These are phyloP conservation scores for Dothiorella sarmentorum DNA, from an alignment of 2,329 filamentous ascomycete genomes.

Conservation along the genomic window DNA sequence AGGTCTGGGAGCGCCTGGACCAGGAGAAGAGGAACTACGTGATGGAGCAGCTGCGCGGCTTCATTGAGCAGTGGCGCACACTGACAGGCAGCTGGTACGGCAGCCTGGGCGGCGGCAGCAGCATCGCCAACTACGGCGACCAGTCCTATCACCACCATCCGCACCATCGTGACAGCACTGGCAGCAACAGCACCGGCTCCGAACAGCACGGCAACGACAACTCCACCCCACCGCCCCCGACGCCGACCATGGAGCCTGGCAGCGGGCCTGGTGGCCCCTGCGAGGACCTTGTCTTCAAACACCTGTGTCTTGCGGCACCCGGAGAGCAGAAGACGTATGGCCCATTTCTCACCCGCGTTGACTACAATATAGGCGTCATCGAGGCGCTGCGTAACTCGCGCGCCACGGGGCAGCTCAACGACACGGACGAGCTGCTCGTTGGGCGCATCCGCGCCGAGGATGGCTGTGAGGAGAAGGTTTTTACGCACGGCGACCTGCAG, in stretches of 20 bases:
- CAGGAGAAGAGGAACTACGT: conserved; percentile 12
- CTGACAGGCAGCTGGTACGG: conserved; percentile 21
- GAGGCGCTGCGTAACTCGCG: conserved; percentile 18
- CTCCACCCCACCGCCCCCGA: not conserved
- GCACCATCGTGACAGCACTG: not conserved
- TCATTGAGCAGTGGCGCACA: conserved; percentile 19
- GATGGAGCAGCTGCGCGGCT: conserved; percentile 20
- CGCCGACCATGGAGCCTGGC: conserved; percentile 3
- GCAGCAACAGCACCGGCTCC: not conserved
- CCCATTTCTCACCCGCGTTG: conserved; percentile 19
- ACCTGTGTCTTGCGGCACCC: not conserved
- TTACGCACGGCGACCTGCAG: conserved; percentile 22
- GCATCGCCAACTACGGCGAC: conserved; percentile 19
- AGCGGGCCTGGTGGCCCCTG: conserved; percentile 9
- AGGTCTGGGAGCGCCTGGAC: conserved; percentile 19
- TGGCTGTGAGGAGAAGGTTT: conserved; percentile 17
- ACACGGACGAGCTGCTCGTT: conserved; percentile 16
- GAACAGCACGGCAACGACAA: conserved; percentile 1
- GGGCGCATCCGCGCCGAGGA: conserved; percentile 12
- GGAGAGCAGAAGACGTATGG: conserved; percentile 21
- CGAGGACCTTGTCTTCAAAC: conserved; percentile 16
- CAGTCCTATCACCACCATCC: not conserved
- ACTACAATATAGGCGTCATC: conserved; percentile 20
- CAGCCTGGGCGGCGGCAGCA: conserved; percentile 20
- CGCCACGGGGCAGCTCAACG: conserved; percentile 15